These are phyloP conservation scores for Centrapalus pauciflorus DNA, from an alignment of 129 eudicot genomes.

Conservation along the genomic window DNA sequence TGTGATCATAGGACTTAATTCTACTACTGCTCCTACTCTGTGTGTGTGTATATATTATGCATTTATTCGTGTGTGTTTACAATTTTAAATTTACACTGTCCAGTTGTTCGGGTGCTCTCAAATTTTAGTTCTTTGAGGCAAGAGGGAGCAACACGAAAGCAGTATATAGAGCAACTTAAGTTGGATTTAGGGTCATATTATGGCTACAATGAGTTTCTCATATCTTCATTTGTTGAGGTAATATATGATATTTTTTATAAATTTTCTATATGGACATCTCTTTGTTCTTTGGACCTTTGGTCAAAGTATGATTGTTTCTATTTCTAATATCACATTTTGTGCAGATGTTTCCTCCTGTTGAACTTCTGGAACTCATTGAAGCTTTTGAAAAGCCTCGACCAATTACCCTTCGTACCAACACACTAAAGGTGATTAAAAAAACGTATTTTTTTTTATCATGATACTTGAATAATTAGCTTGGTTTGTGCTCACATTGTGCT, in stretches of 20 bases:
- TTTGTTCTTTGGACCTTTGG: neutral
- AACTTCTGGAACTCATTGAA: constrained; percentile 91
- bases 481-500: neutral
- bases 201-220: constrained; percentile 88
- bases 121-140: constrained; percentile 70
- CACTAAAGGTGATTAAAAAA: constrained; percentile 59
- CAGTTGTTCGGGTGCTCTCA: constrained; percentile 82
- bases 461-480: neutral
- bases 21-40: too few species aligned
- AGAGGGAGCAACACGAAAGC: constrained; percentile 72
- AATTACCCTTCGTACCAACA: constrained; percentile 76
- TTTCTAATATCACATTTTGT: neutral
- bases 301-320: neutral
- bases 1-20: neutral
- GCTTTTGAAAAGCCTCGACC: constrained; percentile 98
- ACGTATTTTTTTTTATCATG: neutral
- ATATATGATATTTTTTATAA: neutral
- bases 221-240: constrained; percentile 82
- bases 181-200: constrained; percentile 74
- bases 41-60: too few species aligned
- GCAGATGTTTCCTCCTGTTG: constrained; percentile 94
- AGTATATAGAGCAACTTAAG: constrained; percentile 77
- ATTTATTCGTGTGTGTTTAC: too few species aligned
- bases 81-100: neutral
- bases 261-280: neutral